Evolutionary conservation across 257 asterid genomes (phyloP).

Genomic region (Solanum sejunctum): DNA sequence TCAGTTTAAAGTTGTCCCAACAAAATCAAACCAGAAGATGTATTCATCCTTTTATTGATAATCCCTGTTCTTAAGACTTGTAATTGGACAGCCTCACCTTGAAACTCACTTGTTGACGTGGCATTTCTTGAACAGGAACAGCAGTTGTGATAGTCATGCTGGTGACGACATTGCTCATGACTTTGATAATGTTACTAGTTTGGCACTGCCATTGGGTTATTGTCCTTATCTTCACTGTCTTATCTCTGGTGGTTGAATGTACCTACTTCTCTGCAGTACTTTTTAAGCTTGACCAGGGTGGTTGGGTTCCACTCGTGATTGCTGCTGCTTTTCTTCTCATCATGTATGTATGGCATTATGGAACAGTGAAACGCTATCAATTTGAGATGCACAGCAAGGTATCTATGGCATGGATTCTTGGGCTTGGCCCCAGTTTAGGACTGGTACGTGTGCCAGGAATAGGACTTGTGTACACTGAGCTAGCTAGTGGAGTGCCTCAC

Average conservation of each 20-base stretch:
- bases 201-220: slow-evolving; percentile 96
- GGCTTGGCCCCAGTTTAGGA: slow-evolving; percentile 93
- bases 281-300: slow-evolving; percentile 84
- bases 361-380: slow-evolving; percentile 75
- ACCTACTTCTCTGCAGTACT: slow-evolving; percentile 86
- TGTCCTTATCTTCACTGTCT: slow-evolving; percentile 63
- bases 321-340: slow-evolving; percentile 79
- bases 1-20: background rate
- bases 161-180: slow-evolving; percentile 88
- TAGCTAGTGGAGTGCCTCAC: slow-evolving; percentile 90
- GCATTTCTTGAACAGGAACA: slow-evolving; percentile 45
- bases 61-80: background rate
- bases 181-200: slow-evolving; percentile 72
- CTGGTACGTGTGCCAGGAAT: slow-evolving; percentile 96
- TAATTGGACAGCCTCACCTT: background rate
- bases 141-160: slow-evolving; percentile 96
- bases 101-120: background rate
- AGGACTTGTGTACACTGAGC: slow-evolving; percentile 95
- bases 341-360: slow-evolving; percentile 92
- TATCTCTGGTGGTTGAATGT: slow-evolving; percentile 76
- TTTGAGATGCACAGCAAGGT: slow-evolving; percentile 96
- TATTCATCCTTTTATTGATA: background rate
- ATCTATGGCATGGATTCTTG: slow-evolving; percentile 91
- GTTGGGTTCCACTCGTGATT: slow-evolving; percentile 96
- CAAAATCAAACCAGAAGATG: background rate